Evolutionary conservation across 148 eudicot species (phyloP).

Genomic region (Polygonum aviculare): DNA sequence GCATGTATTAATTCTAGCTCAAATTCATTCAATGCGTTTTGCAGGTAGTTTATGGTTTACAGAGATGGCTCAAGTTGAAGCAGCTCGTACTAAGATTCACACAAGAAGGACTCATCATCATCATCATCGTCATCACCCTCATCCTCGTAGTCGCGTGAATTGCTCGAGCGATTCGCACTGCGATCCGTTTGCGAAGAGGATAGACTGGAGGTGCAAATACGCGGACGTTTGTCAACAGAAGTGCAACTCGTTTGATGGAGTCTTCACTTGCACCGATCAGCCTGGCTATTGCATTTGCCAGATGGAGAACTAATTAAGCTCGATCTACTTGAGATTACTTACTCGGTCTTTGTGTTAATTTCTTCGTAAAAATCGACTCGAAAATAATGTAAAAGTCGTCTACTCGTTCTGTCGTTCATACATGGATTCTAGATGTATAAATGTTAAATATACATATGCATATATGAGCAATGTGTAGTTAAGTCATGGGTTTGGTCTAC

Average conservation of each 20-base stretch:
- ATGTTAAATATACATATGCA: neutral
- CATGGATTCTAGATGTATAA: too few relatives aligned
- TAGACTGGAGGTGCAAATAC: conserved; percentile 12
- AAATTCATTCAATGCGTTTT: neutral
- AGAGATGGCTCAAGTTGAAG: neutral
- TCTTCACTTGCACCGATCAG: conserved; percentile 9
- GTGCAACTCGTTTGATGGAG: conserved; percentile 14
- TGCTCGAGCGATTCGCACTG: conserved; percentile 10
- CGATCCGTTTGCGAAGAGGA: conserved; percentile 11
- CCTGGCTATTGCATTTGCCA: conserved; percentile 13
- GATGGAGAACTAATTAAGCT: neutral
- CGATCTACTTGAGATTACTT: too few relatives aligned
- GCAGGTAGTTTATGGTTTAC: neutral
- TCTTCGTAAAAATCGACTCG: neutral
- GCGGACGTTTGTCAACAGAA: conserved; percentile 7
- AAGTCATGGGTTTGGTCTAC: neutral
- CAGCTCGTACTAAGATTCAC: neutral
- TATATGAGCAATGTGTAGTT: neutral
- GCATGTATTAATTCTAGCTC: neutral
- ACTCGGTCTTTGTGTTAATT: neutral
- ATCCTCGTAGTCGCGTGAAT: neutral
- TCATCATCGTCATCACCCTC: neutral
- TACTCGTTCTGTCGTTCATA: neutral
- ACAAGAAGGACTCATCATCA: neutral
- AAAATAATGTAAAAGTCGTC: neutral